Conservation (phyloP, 1,284 basidiomycete species). For the Boletus calvinii region DNA sequence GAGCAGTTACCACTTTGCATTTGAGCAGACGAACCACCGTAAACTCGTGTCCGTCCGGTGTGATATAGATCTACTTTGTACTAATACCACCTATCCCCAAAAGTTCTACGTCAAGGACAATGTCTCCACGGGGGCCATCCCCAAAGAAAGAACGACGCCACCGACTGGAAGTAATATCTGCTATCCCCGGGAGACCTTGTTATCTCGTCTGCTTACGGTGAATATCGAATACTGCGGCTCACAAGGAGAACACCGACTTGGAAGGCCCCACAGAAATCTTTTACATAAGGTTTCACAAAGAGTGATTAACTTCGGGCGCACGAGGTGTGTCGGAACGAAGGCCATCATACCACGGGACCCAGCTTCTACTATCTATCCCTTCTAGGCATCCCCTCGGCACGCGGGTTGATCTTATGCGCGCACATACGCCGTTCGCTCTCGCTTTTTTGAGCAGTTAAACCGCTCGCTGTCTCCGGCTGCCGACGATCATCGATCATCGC, state of each 20-base stretch:
- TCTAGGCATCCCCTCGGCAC: conserved; percentile 15
- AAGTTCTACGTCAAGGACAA: background rate
- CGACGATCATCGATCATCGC: background rate
- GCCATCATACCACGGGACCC: conserved; percentile 2
- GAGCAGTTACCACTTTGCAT: background rate
- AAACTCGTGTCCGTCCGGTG: no score
- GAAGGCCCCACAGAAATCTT: background rate
- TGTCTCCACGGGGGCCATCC: background rate
- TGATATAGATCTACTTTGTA: background rate
- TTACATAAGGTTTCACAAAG: conserved; percentile 25
- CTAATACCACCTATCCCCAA: background rate
- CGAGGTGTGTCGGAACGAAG: conserved; percentile 17
- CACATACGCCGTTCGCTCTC: conserved; percentile 9
- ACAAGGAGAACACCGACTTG: conserved; percentile 17
- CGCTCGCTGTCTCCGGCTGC: conserved; percentile 3
- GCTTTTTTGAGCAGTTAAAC: background rate
- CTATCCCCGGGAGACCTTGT: conserved; percentile 1
- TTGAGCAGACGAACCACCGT: background rate
- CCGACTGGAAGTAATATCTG: background rate
- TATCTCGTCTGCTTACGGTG: conserved; percentile 10
- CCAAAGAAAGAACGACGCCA: background rate
- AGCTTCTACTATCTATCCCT: conserved; percentile 5
- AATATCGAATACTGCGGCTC: conserved; percentile 14
- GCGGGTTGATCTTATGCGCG: conserved; percentile 12
- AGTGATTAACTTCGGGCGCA: conserved; percentile 21